Evolutionary conservation across 345 rosid species (phyloP).

Genomic region (Durio zibethinus): DNA sequence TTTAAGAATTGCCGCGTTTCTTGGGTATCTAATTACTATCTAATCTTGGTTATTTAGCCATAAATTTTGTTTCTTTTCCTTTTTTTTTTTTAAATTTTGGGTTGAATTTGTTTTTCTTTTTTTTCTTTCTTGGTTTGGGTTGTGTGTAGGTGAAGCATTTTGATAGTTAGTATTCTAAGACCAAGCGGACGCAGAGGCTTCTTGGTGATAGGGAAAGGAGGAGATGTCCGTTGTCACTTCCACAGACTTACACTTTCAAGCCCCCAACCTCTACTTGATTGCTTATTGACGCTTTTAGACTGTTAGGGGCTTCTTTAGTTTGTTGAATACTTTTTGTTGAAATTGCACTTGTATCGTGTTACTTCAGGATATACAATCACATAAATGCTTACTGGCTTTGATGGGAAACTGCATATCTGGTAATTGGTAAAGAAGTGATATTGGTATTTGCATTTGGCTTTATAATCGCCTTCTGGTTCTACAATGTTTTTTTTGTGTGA

Average conservation of each 20-base stretch:
- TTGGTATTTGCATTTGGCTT: background rate
- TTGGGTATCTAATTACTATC: conserved; percentile 45
- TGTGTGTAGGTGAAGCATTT: conserved; percentile 77
- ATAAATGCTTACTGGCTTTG: background rate
- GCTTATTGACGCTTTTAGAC: background rate
- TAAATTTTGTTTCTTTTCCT: background rate
- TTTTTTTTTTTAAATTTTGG: background rate
- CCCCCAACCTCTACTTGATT: conserved; percentile 33
- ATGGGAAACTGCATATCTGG: background rate
- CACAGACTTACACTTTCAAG: conserved; percentile 81
- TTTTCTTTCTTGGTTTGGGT: background rate
- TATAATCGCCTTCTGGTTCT: background rate
- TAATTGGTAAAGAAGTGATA: background rate
- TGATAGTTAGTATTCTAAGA: conserved; percentile 65
- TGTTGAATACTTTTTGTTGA: background rate
- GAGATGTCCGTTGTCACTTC: conserved; percentile 75
- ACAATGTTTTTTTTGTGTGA: background rate
- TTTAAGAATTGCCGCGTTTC: conserved; percentile 63
- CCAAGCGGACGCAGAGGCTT: conserved; percentile 65
- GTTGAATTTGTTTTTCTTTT: background rate
- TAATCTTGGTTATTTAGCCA: background rate
- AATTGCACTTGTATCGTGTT: background rate
- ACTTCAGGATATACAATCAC: background rate
- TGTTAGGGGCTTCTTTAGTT: background rate
- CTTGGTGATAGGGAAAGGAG: conserved; percentile 64